phyloP scores from a whole-genome alignment of 2,329 filamentous ascomycete genomes.

The Zasmidium citrigriseum region DNA sequence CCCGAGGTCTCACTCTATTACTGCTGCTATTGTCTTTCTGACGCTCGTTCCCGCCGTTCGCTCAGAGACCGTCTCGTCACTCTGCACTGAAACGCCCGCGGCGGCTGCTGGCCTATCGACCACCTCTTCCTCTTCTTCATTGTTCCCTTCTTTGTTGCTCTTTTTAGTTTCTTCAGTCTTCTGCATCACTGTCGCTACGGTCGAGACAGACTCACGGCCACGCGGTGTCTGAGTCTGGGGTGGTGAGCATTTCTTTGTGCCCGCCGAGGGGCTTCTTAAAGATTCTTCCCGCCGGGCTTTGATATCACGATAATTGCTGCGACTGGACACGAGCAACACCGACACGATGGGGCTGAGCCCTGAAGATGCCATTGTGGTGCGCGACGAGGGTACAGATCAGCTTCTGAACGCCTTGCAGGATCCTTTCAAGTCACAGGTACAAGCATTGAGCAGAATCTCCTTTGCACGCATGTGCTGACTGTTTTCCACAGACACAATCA shows the following conservation, averaged over 20 bases:
- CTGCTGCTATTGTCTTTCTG: not conserved
- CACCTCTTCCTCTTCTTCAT: not conserved
- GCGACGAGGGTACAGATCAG: not conserved
- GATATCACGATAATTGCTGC: not conserved
- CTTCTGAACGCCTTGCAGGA: not conserved
- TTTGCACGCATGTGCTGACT: not conserved
- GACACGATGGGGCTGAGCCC: not conserved
- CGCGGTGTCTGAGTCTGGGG: not conserved
- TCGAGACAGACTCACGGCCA: not conserved
- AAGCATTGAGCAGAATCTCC: not conserved
- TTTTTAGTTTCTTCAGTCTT: not conserved
- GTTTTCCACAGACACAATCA: constrained; percentile 49
- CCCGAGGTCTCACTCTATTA: not conserved
- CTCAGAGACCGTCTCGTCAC: not conserved
- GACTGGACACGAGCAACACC: not conserved
- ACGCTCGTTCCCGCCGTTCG: not conserved
- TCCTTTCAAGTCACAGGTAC: constrained; percentile 3
- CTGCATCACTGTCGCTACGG: not conserved
- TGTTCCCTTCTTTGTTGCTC: not conserved
- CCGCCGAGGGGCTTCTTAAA: not conserved
- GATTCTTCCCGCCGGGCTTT: not conserved
- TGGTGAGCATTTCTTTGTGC: constrained; percentile 1
- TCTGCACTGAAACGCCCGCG: not conserved
- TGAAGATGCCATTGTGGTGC: not conserved
- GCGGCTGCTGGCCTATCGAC: not conserved